A percentile compares a stretch with the other conserved stretches of the same genome.
Conservation (phyloP, 2,329 filamentous ascomycete genomes). For the Beauveria rudraprayagi region DNA sequence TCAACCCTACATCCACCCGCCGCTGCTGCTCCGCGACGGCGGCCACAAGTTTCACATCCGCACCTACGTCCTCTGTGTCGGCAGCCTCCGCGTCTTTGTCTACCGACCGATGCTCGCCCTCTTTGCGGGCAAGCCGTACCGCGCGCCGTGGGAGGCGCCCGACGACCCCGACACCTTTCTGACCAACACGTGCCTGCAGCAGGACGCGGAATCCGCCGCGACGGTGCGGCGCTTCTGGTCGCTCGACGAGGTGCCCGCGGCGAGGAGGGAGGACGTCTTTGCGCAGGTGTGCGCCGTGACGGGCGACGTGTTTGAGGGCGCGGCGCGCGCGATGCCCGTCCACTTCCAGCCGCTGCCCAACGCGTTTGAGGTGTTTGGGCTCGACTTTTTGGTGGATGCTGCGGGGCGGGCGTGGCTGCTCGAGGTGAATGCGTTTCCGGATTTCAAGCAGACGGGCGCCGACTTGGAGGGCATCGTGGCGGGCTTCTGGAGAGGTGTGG, state of each 20-base stretch:
- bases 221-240: slow-evolving; percentile 71
- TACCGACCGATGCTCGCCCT: slow-evolving; percentile 89
- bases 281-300: slow-evolving; percentile 66
- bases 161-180: slow-evolving; percentile 63
- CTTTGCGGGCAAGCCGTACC: slow-evolving; percentile 72
- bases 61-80: slow-evolving; percentile 78
- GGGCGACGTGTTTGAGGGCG: slow-evolving; percentile 76
- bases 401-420: slow-evolving; percentile 62
- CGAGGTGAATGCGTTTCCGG: slow-evolving; percentile 93
- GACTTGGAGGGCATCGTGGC: slow-evolving; percentile 64
- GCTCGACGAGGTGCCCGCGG: slow-evolving; percentile 36
- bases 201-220: slow-evolving; percentile 46
- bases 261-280: slow-evolving; percentile 58
- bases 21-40: slow-evolving; percentile 59
- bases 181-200: slow-evolving; percentile 94
- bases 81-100: slow-evolving; percentile 73
- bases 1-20: slow-evolving; percentile 88
- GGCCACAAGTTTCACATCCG: slow-evolving; percentile 87
- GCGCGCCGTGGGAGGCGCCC: slow-evolving; percentile 48
- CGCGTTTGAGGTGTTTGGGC: slow-evolving; percentile 83
- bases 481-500: slow-evolving; percentile 67
- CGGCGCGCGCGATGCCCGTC: slow-evolving; percentile 71
- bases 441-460: slow-evolving; percentile 89
- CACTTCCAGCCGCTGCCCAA: slow-evolving; percentile 89
- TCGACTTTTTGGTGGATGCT: slow-evolving; percentile 79